A percentile compares a stretch with the other conserved stretches of the same genome.
Evolutionary conservation across 176 grass and related monocot genomes (phyloP).

Genomic region (Ampelocalamus luodianensis): DNA sequence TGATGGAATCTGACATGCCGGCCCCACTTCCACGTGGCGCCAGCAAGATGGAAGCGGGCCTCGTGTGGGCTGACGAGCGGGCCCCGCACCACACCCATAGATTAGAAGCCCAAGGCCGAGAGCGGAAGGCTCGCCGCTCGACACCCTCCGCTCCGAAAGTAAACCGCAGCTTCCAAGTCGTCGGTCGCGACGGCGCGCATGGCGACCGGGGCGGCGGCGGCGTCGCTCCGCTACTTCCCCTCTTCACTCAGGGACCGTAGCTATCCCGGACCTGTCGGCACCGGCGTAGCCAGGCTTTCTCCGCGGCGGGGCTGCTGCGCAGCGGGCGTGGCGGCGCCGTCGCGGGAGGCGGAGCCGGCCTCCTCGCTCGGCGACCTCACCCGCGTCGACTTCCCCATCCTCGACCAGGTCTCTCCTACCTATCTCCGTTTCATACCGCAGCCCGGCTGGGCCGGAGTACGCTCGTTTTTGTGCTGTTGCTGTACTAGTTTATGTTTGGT

Average conservation of each 20-base stretch:
- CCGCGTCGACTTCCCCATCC: constrained; percentile 85
- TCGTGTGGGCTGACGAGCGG: too few relatives aligned
- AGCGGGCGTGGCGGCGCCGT: constrained; percentile 46
- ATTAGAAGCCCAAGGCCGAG: too few relatives aligned
- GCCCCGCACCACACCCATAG: too few relatives aligned
- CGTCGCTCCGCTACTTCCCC: constrained; percentile 54
- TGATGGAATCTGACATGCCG: too few relatives aligned
- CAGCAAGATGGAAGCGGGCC: too few relatives aligned
- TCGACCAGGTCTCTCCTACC: constrained; percentile 61
- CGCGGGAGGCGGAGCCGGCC: constrained; percentile 55
- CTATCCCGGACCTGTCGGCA: not conserved
- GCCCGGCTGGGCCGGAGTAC: not conserved
- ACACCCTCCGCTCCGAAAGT: too few relatives aligned
- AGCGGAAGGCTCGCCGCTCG: too few relatives aligned
- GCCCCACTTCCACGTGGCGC: too few relatives aligned
- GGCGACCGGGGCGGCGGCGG: constrained; percentile 30
- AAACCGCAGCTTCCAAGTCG: not conserved
- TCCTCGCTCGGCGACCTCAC: constrained; percentile 73
- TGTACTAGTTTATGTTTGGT: not conserved
- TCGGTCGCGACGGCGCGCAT: constrained; percentile 45
- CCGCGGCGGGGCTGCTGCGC: constrained; percentile 20
- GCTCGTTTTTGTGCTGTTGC: not conserved
- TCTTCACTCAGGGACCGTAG: constrained; percentile 9
- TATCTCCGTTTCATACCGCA: too few relatives aligned
- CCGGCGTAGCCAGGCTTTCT: not conserved